These are phyloP conservation scores for Salix viminalis DNA, from an alignment of 345 rosid genomes.

Conservation along the genomic window DNA sequence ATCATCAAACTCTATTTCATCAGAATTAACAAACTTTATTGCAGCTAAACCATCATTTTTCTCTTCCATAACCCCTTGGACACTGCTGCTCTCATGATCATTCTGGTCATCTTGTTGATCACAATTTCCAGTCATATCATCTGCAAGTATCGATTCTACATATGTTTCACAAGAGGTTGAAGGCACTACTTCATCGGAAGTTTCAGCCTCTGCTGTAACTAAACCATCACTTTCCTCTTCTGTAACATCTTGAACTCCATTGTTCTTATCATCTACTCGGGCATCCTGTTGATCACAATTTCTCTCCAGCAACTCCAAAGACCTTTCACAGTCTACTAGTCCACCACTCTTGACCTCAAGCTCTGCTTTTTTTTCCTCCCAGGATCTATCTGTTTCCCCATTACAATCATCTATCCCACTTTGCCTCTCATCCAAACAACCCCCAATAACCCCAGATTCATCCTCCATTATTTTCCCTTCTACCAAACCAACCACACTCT, in stretches of 20 bases:
- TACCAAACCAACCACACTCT: constrained; percentile 3
- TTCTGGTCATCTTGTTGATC: not conserved
- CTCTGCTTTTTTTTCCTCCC: constrained; percentile 20
- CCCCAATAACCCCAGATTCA: not conserved
- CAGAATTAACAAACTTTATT: not conserved
- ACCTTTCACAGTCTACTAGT: constrained; percentile 7
- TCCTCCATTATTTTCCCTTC: constrained; percentile 7
- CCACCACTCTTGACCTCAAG: constrained; percentile 4
- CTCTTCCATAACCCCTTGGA: constrained; percentile 4
- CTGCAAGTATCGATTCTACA: constrained; percentile 2
- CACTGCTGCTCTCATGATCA: not conserved
- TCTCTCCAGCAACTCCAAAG: constrained; percentile 13
- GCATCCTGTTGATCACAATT: constrained; percentile 9
- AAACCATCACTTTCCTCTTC: not conserved
- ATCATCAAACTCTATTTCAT: not conserved
- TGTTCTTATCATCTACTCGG: not conserved
- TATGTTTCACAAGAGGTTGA: not conserved
- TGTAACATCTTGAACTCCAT: not conserved
- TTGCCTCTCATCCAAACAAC: constrained; percentile 5
- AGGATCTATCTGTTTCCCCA: constrained; percentile 6
- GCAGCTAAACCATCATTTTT: constrained; percentile 1
- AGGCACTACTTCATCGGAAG: not conserved
- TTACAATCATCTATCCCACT: constrained; percentile 7
- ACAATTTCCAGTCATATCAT: constrained; percentile 7
- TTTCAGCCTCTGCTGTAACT: not conserved